These are phyloP conservation scores for Sporothrix phasma DNA, from an alignment of 2,329 filamentous ascomycete genomes.

Conservation along the genomic window DNA sequence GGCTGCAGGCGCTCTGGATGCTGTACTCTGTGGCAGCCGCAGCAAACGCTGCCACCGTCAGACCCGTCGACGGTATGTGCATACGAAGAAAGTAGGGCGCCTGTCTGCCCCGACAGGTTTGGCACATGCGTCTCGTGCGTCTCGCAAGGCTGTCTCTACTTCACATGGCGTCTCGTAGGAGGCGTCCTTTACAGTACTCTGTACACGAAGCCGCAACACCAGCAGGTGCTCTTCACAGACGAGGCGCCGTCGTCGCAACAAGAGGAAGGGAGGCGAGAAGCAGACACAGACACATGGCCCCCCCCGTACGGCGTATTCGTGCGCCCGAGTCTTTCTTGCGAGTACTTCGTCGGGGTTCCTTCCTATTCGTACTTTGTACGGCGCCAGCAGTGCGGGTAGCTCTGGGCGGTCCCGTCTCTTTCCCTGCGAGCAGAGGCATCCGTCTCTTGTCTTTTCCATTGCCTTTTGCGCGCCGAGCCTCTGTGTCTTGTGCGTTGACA, in stretches of 20 bases:
- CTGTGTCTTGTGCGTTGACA: neutral
- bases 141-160: neutral
- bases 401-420: slow-evolving; percentile 2
- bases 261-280: too few relatives aligned
- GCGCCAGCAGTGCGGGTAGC: slow-evolving; percentile 1
- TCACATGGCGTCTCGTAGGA: too few relatives aligned
- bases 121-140: too few relatives aligned
- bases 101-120: too few relatives aligned
- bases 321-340: too few relatives aligned
- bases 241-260: too few relatives aligned
- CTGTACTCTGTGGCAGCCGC: neutral
- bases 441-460: neutral
- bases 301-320: too few relatives aligned
- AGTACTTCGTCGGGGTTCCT: slow-evolving; percentile 1
- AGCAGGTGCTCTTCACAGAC: too few relatives aligned
- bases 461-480: neutral
- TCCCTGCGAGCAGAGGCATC: neutral
- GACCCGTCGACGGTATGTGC: neutral
- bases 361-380: slow-evolving; percentile 5
- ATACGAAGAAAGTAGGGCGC: too few relatives aligned
- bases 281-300: too few relatives aligned
- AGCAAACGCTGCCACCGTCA: neutral
- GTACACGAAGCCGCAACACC: too few relatives aligned
- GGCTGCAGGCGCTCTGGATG: neutral
- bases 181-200: too few relatives aligned